A percentile compares a stretch with the other conserved stretches of the same genome.
Conservation (phyloP, 2,329 filamentous ascomycete species). For the Botrytis fragariae region DNA sequence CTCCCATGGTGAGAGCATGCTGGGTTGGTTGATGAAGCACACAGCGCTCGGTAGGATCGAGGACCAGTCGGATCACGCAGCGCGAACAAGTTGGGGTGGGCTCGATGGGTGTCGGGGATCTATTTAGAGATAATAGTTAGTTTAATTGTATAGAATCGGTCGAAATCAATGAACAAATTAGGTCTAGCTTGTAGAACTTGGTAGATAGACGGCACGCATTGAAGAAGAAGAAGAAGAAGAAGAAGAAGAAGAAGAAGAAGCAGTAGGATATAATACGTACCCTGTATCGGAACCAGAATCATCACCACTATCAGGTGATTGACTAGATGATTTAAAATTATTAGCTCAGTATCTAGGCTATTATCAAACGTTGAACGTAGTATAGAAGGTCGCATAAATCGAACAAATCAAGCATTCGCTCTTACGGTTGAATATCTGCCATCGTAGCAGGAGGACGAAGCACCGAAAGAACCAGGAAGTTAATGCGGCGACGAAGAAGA, state of each 20-base stretch:
- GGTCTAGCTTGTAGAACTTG: neutral
- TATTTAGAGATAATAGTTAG: neutral
- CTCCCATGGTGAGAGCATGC: neutral
- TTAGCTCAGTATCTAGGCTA: neutral
- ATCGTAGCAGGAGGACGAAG: neutral
- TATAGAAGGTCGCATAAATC: neutral
- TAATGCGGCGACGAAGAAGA: neutral
- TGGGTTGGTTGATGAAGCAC: neutral
- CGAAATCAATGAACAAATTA: neutral
- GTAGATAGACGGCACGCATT: neutral
- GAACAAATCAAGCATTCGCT: neutral
- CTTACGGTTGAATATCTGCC: constrained; percentile 1
- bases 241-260: no score
- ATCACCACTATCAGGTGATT: neutral
- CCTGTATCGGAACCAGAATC: no score
- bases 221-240: no score
- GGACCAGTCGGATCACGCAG: neutral
- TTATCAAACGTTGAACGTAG: neutral
- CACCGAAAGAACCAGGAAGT: neutral
- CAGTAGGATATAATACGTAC: neutral
- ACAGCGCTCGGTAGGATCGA: neutral
- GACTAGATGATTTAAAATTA: neutral
- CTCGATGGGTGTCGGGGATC: neutral
- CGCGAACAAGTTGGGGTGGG: neutral
- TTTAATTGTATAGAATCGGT: neutral